Evolutionary conservation across 1,284 basidiomycete species (phyloP), one percentile per base, ranked within the genome.

Genomic region (Leccinum subrobustum): DNA sequence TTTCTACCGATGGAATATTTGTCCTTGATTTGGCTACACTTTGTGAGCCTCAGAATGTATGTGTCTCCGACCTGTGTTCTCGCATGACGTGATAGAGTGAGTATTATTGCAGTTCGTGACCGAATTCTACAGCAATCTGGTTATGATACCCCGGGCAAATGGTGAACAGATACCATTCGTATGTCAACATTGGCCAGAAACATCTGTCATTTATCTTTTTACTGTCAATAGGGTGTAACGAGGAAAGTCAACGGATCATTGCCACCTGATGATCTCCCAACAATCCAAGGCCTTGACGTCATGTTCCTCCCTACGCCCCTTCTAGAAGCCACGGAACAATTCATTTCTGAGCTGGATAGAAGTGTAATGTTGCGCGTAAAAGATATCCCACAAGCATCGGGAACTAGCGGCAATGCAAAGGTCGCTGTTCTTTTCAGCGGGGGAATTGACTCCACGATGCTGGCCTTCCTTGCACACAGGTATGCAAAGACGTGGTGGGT

Each of bases 381-480:
- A 35, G 75, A 86, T 67, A 87, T 92, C 16, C 79, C 83, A 3
- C 72, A 69, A 52, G 65, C 64, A 80, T 82, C 64, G 6, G 63
- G 60, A 27, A 44, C 57, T 4, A 59, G 67, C 56, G 77, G 77
- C 3, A 71, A 78, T 52, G 83, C 92, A 0, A 83, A 87, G 59
- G 80, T 97, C 0, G 95, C 92, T 3, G 80, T 99, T 6, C 81
- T 99, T 4, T 99, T 99, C 74, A 98, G 95, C 20, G 96, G 96
- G 25, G 96, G 96, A 0, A 92, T 99, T 35, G 96, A 99, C 71
- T 98, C 91, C 16, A 90, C 95, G 0, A 80, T 94, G 25, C 69
- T 98, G 1, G 88, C 95, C 0, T 88, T 85, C 64, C 77, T 98
- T 0, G 89, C 93, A 0, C 84, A 96, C 68, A 80, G 78, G 89